Conservation (phyloP, 306 rosid species). For the Senna tora region DNA sequence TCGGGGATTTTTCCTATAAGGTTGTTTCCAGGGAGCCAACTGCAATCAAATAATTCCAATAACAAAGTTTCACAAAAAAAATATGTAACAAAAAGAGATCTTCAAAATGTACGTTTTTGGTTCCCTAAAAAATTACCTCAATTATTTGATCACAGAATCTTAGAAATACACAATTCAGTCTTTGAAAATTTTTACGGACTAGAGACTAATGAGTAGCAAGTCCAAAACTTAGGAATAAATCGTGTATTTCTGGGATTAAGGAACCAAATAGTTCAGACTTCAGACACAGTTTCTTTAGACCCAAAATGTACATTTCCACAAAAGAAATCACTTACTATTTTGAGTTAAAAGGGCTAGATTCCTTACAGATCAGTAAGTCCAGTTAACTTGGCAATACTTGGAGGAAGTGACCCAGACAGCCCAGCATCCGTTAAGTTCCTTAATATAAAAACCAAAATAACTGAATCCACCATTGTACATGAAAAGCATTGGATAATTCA, state of each 20-base stretch:
- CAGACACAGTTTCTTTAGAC: no score
- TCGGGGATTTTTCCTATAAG: slow-evolving; percentile 78
- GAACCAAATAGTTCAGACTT: no score
- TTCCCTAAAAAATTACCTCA: no score
- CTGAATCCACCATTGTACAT: slow-evolving; percentile 28
- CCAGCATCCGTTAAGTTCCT: slow-evolving; percentile 73
- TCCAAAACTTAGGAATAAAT: no score
- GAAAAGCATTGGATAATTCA: not conserved
- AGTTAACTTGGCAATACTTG: slow-evolving; percentile 55
- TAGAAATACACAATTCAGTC: no score
- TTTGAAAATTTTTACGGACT: no score
- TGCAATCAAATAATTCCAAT: slow-evolving; percentile 35
- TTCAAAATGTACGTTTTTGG: no score
- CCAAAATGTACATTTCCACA: no score
- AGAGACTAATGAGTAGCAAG: no score
- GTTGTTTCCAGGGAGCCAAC: slow-evolving; percentile 79
- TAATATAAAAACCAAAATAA: slow-evolving; percentile 29
- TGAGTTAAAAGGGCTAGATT: slow-evolving; percentile 13
- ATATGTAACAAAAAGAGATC: not conserved
- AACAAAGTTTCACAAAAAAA: slow-evolving; percentile 16
- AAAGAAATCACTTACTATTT: not conserved
- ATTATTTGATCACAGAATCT: no score
- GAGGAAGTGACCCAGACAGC: slow-evolving; percentile 63
- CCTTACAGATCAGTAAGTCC: slow-evolving; percentile 71
- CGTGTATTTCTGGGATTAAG: no score